phyloP scores from a whole-genome alignment of 2,329 filamentous ascomycete species.

The Clonostachys rhizophaga region DNA sequence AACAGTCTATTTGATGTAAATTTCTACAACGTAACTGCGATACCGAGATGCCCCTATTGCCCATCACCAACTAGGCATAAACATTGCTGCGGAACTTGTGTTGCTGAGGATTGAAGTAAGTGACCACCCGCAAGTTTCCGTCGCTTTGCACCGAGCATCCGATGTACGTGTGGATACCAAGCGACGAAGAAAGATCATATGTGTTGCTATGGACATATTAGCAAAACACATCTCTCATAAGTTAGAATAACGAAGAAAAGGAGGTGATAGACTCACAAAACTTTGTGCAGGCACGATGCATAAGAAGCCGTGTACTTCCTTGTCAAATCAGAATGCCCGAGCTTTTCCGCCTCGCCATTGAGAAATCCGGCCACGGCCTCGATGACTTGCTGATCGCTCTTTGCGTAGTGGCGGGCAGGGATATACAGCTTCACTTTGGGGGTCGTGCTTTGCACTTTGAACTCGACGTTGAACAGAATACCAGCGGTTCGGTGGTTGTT shows the following conservation, averaged over 20 bases:
- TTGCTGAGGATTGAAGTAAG: constrained; percentile 50
- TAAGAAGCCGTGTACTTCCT: neutral
- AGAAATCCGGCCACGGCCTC: neutral
- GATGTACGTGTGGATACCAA: neutral
- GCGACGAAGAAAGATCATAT: constrained; percentile 24
- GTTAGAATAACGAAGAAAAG: too few relatives aligned
- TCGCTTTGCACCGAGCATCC: neutral
- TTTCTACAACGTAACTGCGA: too few relatives aligned
- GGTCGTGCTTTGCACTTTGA: constrained; percentile 6
- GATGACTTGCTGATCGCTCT: constrained; percentile 5
- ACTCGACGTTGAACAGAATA: constrained; percentile 24
- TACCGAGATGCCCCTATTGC: too few relatives aligned
- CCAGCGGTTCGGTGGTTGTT: constrained; percentile 22
- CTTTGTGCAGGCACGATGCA: neutral
- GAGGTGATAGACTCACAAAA: neutral
- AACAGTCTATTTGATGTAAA: too few relatives aligned
- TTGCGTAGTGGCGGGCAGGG: constrained; percentile 24
- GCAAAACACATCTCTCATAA: neutral
- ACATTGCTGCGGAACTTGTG: neutral
- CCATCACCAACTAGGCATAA: too few relatives aligned
- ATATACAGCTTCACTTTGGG: constrained; percentile 24
- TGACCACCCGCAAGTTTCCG: neutral
- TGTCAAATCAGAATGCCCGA: neutral
- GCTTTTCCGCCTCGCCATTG: neutral
- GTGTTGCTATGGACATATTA: constrained; percentile 27